phyloP scores from a whole-genome alignment of 371 early-diverging fungal genomes.

The Mortierella polycephala region DNA sequence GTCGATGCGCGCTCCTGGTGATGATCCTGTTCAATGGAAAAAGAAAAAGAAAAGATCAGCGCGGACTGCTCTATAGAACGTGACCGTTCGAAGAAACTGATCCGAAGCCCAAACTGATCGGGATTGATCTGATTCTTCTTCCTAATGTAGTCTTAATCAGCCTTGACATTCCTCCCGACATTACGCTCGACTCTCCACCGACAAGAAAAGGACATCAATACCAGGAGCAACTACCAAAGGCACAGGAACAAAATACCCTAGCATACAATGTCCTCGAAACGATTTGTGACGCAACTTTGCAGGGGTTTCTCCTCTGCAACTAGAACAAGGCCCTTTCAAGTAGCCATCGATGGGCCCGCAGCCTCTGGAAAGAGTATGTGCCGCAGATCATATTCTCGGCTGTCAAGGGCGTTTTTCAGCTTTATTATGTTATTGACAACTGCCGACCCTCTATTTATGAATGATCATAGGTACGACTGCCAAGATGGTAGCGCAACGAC shows the following conservation, averaged over 20 bases:
- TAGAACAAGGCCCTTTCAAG: conserved; percentile 61
- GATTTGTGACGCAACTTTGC: not conserved
- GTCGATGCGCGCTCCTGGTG: not conserved
- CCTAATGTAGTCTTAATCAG: too few species aligned
- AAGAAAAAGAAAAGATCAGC: not conserved
- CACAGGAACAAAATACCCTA: not conserved
- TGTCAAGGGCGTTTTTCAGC: not conserved
- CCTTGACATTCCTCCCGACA: not conserved
- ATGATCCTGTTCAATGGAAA: not conserved
- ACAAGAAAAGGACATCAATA: not conserved
- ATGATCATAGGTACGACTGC: conserved; percentile 76
- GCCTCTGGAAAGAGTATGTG: conserved; percentile 91
- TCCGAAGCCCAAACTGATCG: not conserved
- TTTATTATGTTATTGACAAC: not conserved
- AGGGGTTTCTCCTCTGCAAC: conserved; percentile 12
- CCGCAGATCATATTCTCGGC: not conserved
- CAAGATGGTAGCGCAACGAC: conserved; percentile 71
- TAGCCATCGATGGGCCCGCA: conserved; percentile 96
- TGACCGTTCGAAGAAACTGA: not conserved
- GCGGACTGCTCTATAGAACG: not conserved
- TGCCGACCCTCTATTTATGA: not conserved
- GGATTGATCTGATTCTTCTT: too few species aligned
- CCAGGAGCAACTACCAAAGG: not conserved
- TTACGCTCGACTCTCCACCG: not conserved
- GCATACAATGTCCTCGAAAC: not conserved